Conservation (phyloP, 805 yeast species). For the Yarrowia sp. region DNA sequence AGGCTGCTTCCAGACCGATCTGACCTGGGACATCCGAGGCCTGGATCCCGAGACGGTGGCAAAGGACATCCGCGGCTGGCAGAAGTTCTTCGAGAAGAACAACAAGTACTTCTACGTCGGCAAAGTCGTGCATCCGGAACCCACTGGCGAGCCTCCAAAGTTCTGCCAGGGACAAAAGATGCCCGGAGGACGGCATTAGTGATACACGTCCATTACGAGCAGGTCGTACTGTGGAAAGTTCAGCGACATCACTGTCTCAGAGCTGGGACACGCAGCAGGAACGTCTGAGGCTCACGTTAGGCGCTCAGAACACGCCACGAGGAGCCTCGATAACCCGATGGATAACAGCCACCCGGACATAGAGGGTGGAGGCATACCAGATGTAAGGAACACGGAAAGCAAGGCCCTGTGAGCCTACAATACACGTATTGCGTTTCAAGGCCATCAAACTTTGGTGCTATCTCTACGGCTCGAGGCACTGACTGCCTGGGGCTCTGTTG, state of each 20-base stretch:
- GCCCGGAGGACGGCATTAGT: constrained; percentile 22
- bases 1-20: constrained; percentile 63
- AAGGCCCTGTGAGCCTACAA: not conserved
- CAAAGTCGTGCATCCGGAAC: constrained; percentile 38
- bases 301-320: too few species aligned
- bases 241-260: too few species aligned
- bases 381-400: not conserved
- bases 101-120: constrained; percentile 64
- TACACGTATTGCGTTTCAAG: not conserved
- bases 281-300: too few species aligned
- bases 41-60: constrained; percentile 46
- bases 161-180: constrained; percentile 19
- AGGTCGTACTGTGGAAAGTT: too few species aligned
- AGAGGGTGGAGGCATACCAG: not conserved
- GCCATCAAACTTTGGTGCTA: not conserved
- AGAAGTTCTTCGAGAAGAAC: constrained; percentile 47
- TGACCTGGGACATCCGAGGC: constrained; percentile 66
- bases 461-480: not conserved
- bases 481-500: not conserved
- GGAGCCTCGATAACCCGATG: too few species aligned
- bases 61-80: constrained; percentile 52
- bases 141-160: constrained; percentile 15
- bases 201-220: too few species aligned
- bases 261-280: too few species aligned
- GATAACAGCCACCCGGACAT: too few species aligned